A percentile compares a stretch with the other conserved stretches of the same genome.
These are phyloP conservation scores for Amesomyces nigricolor DNA, from an alignment of 2,329 filamentous ascomycete genomes.

Conservation along the genomic window DNA sequence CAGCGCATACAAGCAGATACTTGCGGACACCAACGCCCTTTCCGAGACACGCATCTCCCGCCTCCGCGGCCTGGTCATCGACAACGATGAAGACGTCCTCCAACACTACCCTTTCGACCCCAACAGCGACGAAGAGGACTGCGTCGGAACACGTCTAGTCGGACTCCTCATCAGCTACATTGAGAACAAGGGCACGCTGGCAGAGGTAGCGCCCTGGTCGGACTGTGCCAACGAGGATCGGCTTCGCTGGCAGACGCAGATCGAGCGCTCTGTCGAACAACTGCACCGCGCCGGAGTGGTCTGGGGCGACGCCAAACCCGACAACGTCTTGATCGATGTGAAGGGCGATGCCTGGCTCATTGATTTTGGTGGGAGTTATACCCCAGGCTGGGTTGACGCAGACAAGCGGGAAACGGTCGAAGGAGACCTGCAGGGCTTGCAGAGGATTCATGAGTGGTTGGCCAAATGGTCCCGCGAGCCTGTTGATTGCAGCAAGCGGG, in stretches of 20 bases:
- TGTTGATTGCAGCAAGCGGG: slow-evolving; percentile 4
- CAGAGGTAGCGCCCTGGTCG: slow-evolving; percentile 3
- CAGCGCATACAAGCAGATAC: background rate
- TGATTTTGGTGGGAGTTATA: slow-evolving; percentile 31
- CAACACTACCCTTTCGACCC: slow-evolving; percentile 6
- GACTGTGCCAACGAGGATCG: slow-evolving; percentile 8
- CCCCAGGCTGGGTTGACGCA: slow-evolving; percentile 27
- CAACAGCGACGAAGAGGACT: background rate
- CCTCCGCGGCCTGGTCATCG: slow-evolving; percentile 8
- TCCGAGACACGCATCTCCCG: slow-evolving; percentile 6
- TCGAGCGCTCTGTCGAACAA: background rate
- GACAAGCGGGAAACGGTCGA: slow-evolving; percentile 32
- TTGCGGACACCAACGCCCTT: slow-evolving; percentile 4
- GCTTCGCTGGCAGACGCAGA: slow-evolving; percentile 4
- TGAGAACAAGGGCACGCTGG: slow-evolving; percentile 4
- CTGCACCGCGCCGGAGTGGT: slow-evolving; percentile 21
- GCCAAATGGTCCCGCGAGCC: slow-evolving; percentile 6
- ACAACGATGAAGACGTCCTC: slow-evolving; percentile 7
- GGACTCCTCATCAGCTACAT: slow-evolving; percentile 6
- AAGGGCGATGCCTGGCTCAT: slow-evolving; percentile 28
- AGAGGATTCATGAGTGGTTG: slow-evolving; percentile 12
- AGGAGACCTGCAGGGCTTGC: slow-evolving; percentile 30
- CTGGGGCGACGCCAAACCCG: slow-evolving; percentile 31
- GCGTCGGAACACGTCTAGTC: slow-evolving; percentile 2
- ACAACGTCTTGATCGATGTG: slow-evolving; percentile 29